Conservation (phyloP, 139 green algal species). For the Dunaliella sp. region DNA sequence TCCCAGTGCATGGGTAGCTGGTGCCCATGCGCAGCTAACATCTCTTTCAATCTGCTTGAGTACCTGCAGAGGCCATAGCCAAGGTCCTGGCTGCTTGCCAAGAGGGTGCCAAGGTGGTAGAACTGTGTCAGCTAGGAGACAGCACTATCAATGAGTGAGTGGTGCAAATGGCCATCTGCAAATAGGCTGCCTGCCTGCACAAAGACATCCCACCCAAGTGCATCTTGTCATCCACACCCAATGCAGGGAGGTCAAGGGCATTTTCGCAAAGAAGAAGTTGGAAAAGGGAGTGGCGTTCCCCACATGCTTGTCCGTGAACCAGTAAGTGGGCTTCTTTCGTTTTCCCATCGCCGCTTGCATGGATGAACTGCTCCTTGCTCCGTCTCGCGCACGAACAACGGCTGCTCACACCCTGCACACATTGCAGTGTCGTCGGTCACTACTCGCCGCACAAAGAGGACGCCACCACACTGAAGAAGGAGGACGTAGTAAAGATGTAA, state of each 20-base stretch:
- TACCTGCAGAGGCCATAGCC: slow-evolving; percentile 84
- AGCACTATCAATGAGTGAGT: slow-evolving; percentile 76
- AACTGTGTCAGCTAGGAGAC: slow-evolving; percentile 86
- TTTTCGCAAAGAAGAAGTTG: slow-evolving; percentile 75
- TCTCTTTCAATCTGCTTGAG: too few species aligned
- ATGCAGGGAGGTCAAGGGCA: slow-evolving; percentile 69
- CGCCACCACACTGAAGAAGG: slow-evolving; percentile 66
- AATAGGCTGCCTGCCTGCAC: too few species aligned
- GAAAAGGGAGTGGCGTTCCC: slow-evolving; percentile 98
- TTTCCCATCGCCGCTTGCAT: too few species aligned
- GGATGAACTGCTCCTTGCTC: too few species aligned
- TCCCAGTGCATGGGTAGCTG: too few species aligned
- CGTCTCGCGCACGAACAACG: too few species aligned
- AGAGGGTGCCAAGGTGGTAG: slow-evolving; percentile 87
- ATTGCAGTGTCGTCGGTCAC: slow-evolving; percentile 85
- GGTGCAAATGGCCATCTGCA: not conserved
- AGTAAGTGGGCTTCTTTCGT: too few species aligned
- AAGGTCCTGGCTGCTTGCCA: slow-evolving; percentile 70
- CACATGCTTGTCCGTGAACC: slow-evolving; percentile 93
- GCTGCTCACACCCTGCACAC: too few species aligned
- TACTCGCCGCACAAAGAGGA: slow-evolving; percentile 82
- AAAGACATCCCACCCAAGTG: too few species aligned
- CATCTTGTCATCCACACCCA: not conserved
- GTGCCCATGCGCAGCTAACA: too few species aligned
- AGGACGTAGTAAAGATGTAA: slow-evolving; percentile 94